Evolutionary conservation across 495 filamentous ascomycete species (phyloP).

Genomic region (Penicillium samsonianum): DNA sequence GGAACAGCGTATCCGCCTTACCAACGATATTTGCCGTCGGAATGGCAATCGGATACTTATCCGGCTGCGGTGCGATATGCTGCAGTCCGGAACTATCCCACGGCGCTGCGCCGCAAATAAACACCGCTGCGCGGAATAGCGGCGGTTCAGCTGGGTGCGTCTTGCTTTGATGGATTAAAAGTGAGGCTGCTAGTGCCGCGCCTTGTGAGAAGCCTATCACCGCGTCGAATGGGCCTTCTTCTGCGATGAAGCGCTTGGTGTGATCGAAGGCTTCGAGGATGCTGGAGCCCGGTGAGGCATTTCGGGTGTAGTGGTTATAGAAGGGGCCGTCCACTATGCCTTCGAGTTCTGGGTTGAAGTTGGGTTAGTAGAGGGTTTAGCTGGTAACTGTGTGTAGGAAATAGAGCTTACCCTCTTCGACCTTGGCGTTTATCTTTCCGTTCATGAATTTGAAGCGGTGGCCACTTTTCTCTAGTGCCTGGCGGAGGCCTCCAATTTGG

Average conservation of each 20-base stretch:
- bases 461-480: constrained; percentile 33
- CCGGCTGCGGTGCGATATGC: constrained; percentile 17
- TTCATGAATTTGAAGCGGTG: constrained; percentile 41
- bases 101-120: constrained; percentile 39
- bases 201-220: constrained; percentile 52
- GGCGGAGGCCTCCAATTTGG: constrained; percentile 40
- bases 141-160: constrained; percentile 26
- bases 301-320: constrained; percentile 40
- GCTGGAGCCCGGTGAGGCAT: constrained; percentile 27
- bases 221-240: constrained; percentile 47
- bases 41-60: constrained; percentile 30
- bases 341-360: constrained; percentile 31
- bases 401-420: constrained; percentile 32
- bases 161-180: constrained; percentile 41
- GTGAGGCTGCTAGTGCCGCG: constrained; percentile 37
- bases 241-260: constrained; percentile 31
- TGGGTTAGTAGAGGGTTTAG: not conserved
- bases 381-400: not conserved
- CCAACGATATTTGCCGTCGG: constrained; percentile 48
- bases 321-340: constrained; percentile 41
- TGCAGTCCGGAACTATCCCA: constrained; percentile 32
- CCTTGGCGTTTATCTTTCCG: constrained; percentile 29
- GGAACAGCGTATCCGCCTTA: constrained; percentile 33
- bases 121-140: constrained; percentile 44
- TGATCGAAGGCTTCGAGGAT: constrained; percentile 38